These are phyloP conservation scores for Trichoderma parareesei DNA, from an alignment of 495 filamentous ascomycete species.

Conservation along the genomic window DNA sequence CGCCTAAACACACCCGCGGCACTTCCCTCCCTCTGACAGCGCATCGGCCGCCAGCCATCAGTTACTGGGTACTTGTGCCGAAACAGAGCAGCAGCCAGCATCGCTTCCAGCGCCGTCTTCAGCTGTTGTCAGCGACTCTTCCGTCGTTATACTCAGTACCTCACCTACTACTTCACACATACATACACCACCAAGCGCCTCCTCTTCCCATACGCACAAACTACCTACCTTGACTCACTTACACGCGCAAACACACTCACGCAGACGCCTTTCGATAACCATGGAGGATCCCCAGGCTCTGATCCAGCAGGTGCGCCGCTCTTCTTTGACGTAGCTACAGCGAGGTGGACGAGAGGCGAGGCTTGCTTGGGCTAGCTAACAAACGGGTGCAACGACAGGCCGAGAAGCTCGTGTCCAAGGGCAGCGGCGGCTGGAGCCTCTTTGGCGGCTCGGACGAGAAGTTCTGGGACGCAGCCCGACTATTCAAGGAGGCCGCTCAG, in stretches of 20 bases:
- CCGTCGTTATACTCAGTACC: not conserved
- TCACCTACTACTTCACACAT: not conserved
- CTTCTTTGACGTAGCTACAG: constrained; percentile 14
- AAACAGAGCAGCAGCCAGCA: too few relatives aligned
- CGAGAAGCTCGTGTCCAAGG: constrained; percentile 63
- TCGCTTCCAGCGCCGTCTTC: not conserved
- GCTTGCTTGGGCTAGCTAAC: constrained; percentile 20
- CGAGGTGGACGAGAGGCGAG: too few relatives aligned
- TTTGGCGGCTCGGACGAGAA: constrained; percentile 78
- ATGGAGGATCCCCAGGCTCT: constrained; percentile 42
- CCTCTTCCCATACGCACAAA: constrained; percentile 6
- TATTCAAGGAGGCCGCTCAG: constrained; percentile 76
- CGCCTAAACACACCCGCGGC: not conserved
- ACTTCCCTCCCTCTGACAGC: not conserved
- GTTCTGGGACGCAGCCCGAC: constrained; percentile 71
- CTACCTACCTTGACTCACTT: not conserved
- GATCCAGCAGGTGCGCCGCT: constrained; percentile 32
- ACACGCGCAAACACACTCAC: not conserved
- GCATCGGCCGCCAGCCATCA: not conserved
- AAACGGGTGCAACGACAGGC: constrained; percentile 44
- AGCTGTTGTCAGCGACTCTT: not conserved
- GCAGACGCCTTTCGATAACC: constrained; percentile 8
- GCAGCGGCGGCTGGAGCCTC: constrained; percentile 60
- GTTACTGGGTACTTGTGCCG: not conserved
- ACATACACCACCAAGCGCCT: not conserved